Evolutionary conservation across 148 eudicot genomes (phyloP).

Genomic region (Camellia japonica): DNA sequence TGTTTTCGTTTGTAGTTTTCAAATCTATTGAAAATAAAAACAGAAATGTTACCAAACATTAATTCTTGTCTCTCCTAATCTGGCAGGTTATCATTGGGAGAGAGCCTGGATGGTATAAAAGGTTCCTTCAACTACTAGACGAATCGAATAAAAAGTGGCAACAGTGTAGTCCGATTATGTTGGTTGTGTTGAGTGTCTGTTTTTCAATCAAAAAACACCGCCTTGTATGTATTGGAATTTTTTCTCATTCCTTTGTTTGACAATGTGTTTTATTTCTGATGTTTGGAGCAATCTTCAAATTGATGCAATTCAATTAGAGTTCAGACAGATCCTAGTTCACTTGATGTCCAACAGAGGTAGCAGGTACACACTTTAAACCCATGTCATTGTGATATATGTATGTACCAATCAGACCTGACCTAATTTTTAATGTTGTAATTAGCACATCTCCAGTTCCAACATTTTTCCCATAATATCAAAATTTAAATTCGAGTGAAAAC

Average conservation of each 20-base stretch:
- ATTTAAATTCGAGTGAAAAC: too few relatives aligned
- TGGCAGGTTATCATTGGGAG: conserved; percentile 66
- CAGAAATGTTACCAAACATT: background rate
- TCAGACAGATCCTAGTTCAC: background rate
- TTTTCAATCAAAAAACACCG: background rate
- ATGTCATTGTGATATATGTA: too few relatives aligned
- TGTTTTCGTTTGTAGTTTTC: too few relatives aligned
- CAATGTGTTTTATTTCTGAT: background rate
- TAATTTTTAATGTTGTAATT: too few relatives aligned
- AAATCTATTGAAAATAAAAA: too few relatives aligned
- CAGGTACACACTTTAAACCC: too few relatives aligned
- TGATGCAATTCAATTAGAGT: background rate
- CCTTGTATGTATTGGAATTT: background rate
- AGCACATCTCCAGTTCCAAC: too few relatives aligned
- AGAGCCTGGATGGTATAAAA: conserved; percentile 53
- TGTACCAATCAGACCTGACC: too few relatives aligned
- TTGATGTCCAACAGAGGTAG: background rate
- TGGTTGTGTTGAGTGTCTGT: background rate
- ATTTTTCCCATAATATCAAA: too few relatives aligned
- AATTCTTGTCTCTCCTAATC: background rate
- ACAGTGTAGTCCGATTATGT: background rate
- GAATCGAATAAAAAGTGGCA: background rate
- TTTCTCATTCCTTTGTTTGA: background rate
- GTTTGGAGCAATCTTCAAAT: background rate
- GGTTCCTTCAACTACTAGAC: conserved; percentile 42